A percentile compares a stretch with the other conserved stretches of the same genome.
These are phyloP conservation scores for Apiotrichum sp. DNA, from an alignment of 1,284 basidiomycete species.

Conservation along the genomic window DNA sequence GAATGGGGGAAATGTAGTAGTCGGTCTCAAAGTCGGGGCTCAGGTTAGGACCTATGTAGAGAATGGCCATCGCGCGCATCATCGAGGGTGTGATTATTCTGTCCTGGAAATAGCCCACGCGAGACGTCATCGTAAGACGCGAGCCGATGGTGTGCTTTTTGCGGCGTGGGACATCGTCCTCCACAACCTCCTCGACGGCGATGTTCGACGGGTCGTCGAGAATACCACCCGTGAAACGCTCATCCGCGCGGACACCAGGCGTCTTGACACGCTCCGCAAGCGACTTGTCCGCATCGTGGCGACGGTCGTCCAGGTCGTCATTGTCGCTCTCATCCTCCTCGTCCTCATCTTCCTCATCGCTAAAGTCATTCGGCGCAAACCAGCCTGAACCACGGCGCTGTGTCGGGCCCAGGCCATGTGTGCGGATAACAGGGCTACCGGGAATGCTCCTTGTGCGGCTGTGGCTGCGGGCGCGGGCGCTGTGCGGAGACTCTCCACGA, in stretches of 20 bases:
- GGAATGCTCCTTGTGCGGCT: background rate
- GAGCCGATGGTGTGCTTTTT: constrained; percentile 59
- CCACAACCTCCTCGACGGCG: background rate
- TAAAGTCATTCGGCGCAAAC: constrained; percentile 51
- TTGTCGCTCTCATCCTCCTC: constrained; percentile 23
- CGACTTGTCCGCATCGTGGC: constrained; percentile 46
- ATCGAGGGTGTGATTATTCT: constrained; percentile 83
- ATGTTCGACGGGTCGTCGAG: background rate
- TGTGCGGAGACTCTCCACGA: background rate
- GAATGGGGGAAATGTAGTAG: constrained; percentile 89
- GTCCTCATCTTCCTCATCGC: constrained; percentile 11
- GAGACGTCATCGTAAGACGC: constrained; percentile 88
- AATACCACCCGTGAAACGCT: constrained; percentile 16
- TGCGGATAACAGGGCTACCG: constrained; percentile 11
- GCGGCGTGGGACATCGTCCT: constrained; percentile 18
- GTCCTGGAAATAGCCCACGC: constrained; percentile 90
- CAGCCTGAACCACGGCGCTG: constrained; percentile 36
- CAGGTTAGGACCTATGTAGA: constrained; percentile 87
- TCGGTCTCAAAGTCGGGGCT: constrained; percentile 91
- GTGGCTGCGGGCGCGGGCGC: no score
- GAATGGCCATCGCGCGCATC: constrained; percentile 98
- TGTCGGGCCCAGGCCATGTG: constrained; percentile 9
- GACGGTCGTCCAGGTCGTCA: constrained; percentile 17
- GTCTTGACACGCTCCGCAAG: constrained; percentile 47
- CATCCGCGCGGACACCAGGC: constrained; percentile 24